Conservation (phyloP, 257 asterid species). For the Rhazya stricta region DNA sequence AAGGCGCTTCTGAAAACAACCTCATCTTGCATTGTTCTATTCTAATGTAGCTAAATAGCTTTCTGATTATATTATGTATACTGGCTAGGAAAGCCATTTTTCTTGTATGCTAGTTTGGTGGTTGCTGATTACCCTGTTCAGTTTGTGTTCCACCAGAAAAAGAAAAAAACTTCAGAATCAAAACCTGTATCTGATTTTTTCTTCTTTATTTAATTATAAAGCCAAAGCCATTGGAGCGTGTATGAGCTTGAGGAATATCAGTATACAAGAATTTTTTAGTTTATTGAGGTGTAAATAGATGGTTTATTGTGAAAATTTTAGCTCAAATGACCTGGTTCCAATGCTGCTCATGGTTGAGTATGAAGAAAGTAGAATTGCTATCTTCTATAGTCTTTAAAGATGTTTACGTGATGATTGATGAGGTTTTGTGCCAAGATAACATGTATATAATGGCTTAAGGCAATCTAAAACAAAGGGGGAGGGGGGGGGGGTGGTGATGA, state of each 20-base stretch:
- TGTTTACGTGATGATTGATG: too few relatives aligned
- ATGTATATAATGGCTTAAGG: too few relatives aligned
- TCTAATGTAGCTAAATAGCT: background rate
- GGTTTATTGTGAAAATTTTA: conserved; percentile 3
- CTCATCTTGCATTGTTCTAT: background rate
- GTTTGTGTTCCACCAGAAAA: conserved; percentile 1
- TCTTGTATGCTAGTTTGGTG: background rate
- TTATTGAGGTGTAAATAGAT: conserved; percentile 1
- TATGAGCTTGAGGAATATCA: conserved; percentile 3
- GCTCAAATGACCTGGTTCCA: background rate
- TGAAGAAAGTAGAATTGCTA: background rate
- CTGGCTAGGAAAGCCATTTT: conserved; percentile 7
- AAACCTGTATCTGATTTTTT: background rate
- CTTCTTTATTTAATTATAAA: background rate
- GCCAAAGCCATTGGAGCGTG: background rate
- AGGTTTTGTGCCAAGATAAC: too few relatives aligned
- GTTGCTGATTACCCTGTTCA: background rate
- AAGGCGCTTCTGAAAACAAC: background rate
- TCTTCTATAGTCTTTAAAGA: background rate
- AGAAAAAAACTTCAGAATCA: background rate
- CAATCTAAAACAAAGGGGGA: too few relatives aligned
- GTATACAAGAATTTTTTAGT: background rate
- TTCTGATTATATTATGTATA: background rate
- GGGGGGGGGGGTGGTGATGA: too few relatives aligned
- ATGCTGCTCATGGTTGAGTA: background rate